Conservation (phyloP, 108 stramenopile genomes). For the Parietichytrium sp. region DNA sequence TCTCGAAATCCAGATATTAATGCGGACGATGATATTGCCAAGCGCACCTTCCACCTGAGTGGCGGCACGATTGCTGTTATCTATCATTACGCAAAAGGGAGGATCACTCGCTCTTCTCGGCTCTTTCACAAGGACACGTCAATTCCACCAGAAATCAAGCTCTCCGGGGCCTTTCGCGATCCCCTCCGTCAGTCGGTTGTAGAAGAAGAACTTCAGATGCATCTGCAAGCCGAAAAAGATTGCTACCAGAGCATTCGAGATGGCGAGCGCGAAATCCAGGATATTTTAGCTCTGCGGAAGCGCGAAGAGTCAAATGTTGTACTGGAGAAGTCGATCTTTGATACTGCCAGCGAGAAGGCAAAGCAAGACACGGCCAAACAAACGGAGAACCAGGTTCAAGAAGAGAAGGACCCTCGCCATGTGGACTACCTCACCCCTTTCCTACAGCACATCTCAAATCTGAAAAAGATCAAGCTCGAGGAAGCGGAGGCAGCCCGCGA, state of each 20-base stretch:
- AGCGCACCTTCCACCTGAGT: conserved; percentile 55
- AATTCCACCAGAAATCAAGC: background rate
- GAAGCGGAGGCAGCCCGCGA: conserved; percentile 60
- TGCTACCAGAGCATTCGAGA: conserved; percentile 39
- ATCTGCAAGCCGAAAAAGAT: conserved; percentile 1
- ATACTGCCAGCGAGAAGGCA: conserved; percentile 49
- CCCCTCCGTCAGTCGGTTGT: conserved; percentile 17
- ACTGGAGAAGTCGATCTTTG: conserved; percentile 51
- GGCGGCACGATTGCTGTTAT: conserved; percentile 54
- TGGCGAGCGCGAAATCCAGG: conserved; percentile 58
- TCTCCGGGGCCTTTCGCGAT: conserved; percentile 3
- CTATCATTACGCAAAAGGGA: conserved; percentile 54
- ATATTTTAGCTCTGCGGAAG: conserved; percentile 49
- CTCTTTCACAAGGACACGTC: conserved; percentile 17
- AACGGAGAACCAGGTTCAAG: conserved; percentile 45
- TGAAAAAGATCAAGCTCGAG: conserved; percentile 46
- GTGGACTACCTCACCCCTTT: conserved; percentile 75
- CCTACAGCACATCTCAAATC: conserved; percentile 56
- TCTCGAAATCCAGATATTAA: conserved; percentile 42
- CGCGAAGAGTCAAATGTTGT: conserved; percentile 47
- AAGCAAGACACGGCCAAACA: conserved; percentile 47
- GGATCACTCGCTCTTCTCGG: conserved; percentile 38
- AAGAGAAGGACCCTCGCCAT: conserved; percentile 45
- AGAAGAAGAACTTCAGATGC: conserved; percentile 1
- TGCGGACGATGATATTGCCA: conserved; percentile 58